Evolutionary conservation across 2,329 filamentous ascomycete genomes (phyloP).

Genomic region (Diaporthe amygdali): DNA sequence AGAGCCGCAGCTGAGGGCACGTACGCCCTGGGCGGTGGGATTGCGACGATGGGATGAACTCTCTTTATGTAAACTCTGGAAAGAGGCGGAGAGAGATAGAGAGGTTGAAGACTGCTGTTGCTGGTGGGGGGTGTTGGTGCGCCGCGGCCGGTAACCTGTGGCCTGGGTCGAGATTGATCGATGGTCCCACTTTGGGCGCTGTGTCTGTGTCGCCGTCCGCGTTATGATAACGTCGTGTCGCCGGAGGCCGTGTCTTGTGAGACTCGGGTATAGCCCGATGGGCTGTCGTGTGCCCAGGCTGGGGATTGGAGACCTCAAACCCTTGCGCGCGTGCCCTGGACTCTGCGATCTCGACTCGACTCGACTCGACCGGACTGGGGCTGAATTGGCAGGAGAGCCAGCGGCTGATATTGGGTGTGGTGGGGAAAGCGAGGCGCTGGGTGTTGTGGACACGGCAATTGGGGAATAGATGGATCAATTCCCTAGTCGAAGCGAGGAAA

Average conservation of each 20-base stretch:
- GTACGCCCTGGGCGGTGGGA: not conserved
- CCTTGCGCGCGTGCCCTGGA: slow-evolving; percentile 2
- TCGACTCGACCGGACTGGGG: not conserved
- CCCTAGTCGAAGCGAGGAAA: not conserved
- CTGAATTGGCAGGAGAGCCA: not conserved
- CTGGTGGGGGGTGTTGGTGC: not conserved
- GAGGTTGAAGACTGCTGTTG: not conserved
- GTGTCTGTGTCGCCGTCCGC: slow-evolving; percentile 11
- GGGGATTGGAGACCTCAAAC: slow-evolving; percentile 12
- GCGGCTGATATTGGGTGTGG: not conserved
- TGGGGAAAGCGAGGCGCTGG: not conserved
- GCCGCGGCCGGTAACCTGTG: not conserved
- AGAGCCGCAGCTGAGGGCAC: slow-evolving; percentile 16
- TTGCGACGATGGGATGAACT: slow-evolving; percentile 5
- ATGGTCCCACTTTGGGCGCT: slow-evolving; percentile 14
- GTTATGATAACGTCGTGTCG: slow-evolving; percentile 14
- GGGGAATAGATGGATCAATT: not conserved
- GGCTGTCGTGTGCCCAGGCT: not conserved
- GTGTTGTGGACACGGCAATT: not conserved
- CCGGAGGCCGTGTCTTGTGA: not conserved
- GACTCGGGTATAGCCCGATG: not conserved
- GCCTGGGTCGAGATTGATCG: slow-evolving; percentile 11
- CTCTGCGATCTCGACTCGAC: slow-evolving; percentile 3
- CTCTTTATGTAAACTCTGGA: not conserved
- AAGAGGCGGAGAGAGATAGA: not conserved